phyloP scores from a whole-genome alignment of 163 green algal genomes.

The Scenedesmus sp. region DNA sequence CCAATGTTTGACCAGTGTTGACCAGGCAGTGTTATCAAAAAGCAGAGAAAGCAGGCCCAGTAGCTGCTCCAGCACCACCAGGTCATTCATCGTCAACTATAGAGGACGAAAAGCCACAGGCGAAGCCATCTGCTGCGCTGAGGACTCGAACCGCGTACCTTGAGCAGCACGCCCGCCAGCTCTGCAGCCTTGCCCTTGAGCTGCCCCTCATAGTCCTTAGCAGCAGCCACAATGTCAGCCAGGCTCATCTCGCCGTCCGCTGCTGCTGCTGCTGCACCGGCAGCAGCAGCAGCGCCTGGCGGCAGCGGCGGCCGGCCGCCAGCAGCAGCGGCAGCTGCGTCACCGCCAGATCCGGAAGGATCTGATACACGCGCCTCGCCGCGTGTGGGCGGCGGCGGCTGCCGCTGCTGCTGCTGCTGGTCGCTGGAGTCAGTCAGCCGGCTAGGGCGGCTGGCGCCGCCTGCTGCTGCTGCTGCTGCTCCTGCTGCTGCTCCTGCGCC shows the following conservation, averaged over 20 bases:
- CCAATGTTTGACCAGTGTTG: too few relatives aligned
- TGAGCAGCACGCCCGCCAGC: slow-evolving; percentile 46
- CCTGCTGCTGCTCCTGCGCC: background rate
- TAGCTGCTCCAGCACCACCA: background rate
- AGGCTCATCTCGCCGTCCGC: background rate
- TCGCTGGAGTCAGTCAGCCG: background rate
- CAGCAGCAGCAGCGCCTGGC: background rate
- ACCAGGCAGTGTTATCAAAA: too few relatives aligned
- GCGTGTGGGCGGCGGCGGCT: slow-evolving; percentile 1
- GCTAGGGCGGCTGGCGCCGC: background rate
- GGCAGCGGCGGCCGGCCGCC: slow-evolving; percentile 26
- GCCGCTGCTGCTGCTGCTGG: slow-evolving; percentile 13
- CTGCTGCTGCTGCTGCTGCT: background rate
- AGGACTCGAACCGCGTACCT: background rate
- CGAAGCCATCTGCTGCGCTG: background rate
- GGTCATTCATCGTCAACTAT: too few relatives aligned
- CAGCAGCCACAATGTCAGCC: slow-evolving; percentile 28
- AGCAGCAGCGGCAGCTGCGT: slow-evolving; percentile 13
- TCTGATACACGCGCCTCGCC: background rate
- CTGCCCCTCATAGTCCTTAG: slow-evolving; percentile 24
- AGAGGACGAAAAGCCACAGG: background rate
- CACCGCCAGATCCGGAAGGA: background rate
- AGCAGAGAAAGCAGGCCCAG: background rate
- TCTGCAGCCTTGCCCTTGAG: slow-evolving; percentile 40
- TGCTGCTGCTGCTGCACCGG: background rate